Evolutionary conservation across 768 basidiomycete genomes (phyloP), one percentile per base, ranked within the genome.

Genomic region (Pleurotus eryngii): DNA sequence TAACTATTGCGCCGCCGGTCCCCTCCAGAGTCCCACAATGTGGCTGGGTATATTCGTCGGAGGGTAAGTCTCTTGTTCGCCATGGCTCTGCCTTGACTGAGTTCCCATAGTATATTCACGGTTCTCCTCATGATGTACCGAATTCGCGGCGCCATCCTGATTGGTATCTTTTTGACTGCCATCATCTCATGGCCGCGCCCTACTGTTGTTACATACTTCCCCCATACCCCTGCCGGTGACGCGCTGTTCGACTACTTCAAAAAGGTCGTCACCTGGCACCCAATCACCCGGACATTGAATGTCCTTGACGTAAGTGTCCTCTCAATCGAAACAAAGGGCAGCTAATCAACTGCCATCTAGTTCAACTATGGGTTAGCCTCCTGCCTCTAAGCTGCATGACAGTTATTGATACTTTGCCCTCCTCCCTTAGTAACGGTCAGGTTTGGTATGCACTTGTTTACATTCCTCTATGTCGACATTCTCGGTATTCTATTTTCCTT

Each of bases 361-460:
- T 82, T 79, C 65, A 67, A 79, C 60, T 81, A 81, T 62, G 64
- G 71, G 74, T 73, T 57, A 58, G 70, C 57, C 12, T 22, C 45
- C 12, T 42, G 22, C 20, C 24, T 15, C 8, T 14, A 15, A 43
- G 46, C 47, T 46, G 22, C 22, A 26, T 26, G 48, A 4, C n/a
- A 49, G 22, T 12, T 2, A 49, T n/a, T 49, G n/a, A 49, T 8
- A 5, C 14, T 11, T 26, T 6, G 11, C 15, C 20, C 35, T 24
- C 60, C 60, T 56, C 24, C 14, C 22, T 50, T 65, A 76, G 77
- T 38, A 90, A 86, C 58, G 89, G 89, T 47, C 81, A 73, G 37
- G 87, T 92, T 22, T 94, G 92, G 92, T 91, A 93, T 68, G 92
- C 92, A 5, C 77, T 94, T 24, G 74, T 92, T 92, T 67, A 94